phyloP scores from a whole-genome alignment of 169 alveolate species.

The Plasmodium knowlesi region DNA sequence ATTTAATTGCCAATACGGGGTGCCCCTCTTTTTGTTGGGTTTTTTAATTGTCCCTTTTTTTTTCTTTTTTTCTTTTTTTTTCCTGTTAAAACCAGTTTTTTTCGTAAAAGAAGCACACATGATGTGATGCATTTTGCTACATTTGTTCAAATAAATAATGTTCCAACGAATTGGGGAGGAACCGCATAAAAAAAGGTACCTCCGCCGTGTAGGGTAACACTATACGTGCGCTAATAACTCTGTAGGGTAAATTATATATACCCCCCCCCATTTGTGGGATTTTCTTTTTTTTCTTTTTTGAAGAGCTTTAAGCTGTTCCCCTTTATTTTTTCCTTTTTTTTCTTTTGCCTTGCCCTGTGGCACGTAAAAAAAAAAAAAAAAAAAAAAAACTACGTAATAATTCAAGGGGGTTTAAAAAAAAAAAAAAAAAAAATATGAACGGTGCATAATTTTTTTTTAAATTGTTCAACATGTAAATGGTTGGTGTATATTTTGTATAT shows the following conservation, averaged over 20 bases:
- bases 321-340: too few species aligned
- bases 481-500: neutral
- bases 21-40: neutral
- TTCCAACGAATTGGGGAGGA: neutral
- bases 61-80: too few species aligned
- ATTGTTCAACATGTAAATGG: neutral
- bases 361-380: conserved; percentile 3
- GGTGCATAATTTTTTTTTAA: neutral
- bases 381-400: neutral
- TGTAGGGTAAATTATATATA: neutral
- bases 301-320: too few species aligned
- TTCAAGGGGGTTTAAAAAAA: conserved; percentile 36
- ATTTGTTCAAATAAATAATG: neutral
- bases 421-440: conserved; percentile 1
- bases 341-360: neutral
- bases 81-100: neutral
- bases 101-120: neutral
- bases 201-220: neutral
- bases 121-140: neutral
- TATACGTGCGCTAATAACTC: neutral
- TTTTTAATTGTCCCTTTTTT: neutral
- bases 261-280: neutral
- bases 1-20: neutral
- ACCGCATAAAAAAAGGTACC: neutral
- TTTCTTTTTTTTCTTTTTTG: neutral